Percentiles rank a stretch among this genome's conserved stretches.
Evolutionary conservation across 441 rosid genomes (phyloP).

Genomic region (Rhodomyrtus psidioides): DNA sequence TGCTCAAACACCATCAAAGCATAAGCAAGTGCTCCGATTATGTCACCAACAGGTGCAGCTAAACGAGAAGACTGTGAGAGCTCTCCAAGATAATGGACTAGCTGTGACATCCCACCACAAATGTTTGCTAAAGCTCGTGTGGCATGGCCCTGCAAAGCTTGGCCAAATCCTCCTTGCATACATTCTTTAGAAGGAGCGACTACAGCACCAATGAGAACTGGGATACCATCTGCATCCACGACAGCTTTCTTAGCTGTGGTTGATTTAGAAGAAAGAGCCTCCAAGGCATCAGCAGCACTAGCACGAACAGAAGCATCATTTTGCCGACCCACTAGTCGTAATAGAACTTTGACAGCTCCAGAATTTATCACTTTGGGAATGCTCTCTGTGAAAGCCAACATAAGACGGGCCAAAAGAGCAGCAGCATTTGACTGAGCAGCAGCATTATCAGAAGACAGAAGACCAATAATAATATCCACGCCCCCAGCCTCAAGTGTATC

Average conservation of each 20-base stretch:
- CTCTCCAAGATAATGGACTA: conserved; percentile 61
- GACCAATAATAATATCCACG: conserved; percentile 60
- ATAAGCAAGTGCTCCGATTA: conserved; percentile 82
- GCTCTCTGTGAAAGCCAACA: conserved; percentile 60
- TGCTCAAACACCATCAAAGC: conserved; percentile 65
- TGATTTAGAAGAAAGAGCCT: conserved; percentile 69
- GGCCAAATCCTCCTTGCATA: conserved; percentile 58
- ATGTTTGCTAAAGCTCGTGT: conserved; percentile 75
- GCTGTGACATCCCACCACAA: conserved; percentile 69
- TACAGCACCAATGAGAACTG: conserved; percentile 62
- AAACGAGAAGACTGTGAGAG: conserved; percentile 69
- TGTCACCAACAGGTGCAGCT: conserved; percentile 68
- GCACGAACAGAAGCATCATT: conserved; percentile 61
- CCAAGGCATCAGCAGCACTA: conserved; percentile 78
- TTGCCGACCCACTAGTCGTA: conserved; percentile 48
- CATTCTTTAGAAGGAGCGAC: conserved; percentile 86
- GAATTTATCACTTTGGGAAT: conserved; percentile 65
- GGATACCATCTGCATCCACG: conserved; percentile 57
- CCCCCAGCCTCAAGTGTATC: conserved; percentile 71
- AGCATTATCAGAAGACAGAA: conserved; percentile 70
- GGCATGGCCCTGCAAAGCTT: conserved; percentile 59
- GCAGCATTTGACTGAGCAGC: conserved; percentile 84
- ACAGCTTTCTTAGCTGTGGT: conserved; percentile 49
- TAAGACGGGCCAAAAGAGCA: conserved; percentile 75
- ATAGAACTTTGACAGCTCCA: conserved; percentile 64